phyloP scores from a whole-genome alignment of 352 stramenopile genomes.

The Phytopythium delawarense region DNA sequence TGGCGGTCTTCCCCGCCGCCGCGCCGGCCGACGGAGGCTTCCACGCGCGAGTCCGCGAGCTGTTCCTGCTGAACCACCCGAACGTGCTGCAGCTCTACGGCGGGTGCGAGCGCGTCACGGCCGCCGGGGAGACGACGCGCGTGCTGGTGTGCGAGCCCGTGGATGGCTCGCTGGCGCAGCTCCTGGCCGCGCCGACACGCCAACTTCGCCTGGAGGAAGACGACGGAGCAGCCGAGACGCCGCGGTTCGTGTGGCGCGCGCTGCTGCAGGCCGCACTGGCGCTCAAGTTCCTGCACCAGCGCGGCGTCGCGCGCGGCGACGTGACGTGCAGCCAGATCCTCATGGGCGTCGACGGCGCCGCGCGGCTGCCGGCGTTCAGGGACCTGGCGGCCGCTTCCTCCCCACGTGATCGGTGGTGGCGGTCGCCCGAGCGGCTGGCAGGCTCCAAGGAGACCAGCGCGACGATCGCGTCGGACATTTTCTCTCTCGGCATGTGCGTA shows the following conservation, averaged over 20 bases:
- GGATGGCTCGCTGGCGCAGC: conserved; percentile 4
- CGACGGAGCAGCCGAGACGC: not conserved
- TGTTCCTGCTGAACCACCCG: conserved; percentile 24
- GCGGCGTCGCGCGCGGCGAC: conserved; percentile 14
- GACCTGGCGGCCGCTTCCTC: conserved; percentile 6
- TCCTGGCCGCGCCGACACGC: not conserved
- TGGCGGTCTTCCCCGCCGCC: not conserved
- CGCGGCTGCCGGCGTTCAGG: conserved; percentile 16
- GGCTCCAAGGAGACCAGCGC: not conserved
- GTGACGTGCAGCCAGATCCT: conserved; percentile 24
- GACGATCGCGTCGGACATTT: conserved; percentile 8
- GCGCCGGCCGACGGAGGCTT: conserved; percentile 2
- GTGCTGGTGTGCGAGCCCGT: conserved; percentile 18
- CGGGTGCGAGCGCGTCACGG: conserved; percentile 4
- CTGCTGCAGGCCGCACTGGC: conserved; percentile 20
- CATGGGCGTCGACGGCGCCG: conserved; percentile 6
- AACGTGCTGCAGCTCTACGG: conserved; percentile 27
- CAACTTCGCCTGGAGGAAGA: not conserved
- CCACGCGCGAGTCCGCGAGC: conserved; percentile 18
- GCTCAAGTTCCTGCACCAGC: conserved; percentile 17
- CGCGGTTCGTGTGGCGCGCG: conserved; percentile 10
- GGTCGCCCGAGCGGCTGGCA: conserved; percentile 2
- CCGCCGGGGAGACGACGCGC: conserved; percentile 6
- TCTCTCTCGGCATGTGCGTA: conserved; percentile 11
- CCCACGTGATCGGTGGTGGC: not conserved